Evolutionary conservation across 129 eudicot species (phyloP).

Genomic region (Arctium minus): DNA sequence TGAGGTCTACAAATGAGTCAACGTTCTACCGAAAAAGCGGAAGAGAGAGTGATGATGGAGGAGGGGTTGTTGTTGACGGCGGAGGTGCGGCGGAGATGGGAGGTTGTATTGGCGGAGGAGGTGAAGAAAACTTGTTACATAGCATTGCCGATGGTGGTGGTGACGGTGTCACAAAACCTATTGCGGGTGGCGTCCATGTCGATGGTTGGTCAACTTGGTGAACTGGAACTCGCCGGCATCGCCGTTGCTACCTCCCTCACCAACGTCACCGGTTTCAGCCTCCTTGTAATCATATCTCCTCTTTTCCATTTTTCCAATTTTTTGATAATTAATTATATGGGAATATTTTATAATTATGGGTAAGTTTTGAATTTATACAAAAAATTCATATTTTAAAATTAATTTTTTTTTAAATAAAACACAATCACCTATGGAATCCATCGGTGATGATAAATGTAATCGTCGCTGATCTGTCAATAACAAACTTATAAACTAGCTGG

Average conservation of each 20-base stretch:
- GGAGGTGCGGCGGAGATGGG: slow-evolving; percentile 3
- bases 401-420: no score
- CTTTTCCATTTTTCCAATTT: neutral
- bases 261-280: slow-evolving; percentile 70
- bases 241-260: slow-evolving; percentile 62
- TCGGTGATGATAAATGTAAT: no score
- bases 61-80: slow-evolving; percentile 15
- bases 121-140: slow-evolving; percentile 43
- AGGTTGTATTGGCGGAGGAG: slow-evolving; percentile 33
- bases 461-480: no score
- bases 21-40: neutral
- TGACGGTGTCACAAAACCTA: slow-evolving; percentile 46
- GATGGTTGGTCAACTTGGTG: slow-evolving; percentile 72
- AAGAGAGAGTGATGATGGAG: slow-evolving; percentile 12
- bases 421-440: no score
- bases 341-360: no score
- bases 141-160: slow-evolving; percentile 57
- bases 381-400: no score
- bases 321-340: neutral
- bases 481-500: no score
- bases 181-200: slow-evolving; percentile 48
- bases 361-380: no score
- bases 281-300: slow-evolving; percentile 30
- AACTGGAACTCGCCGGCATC: slow-evolving; percentile 45
- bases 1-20: neutral